These are phyloP conservation scores for Boletus sp. DNA, from an alignment of 768 basidiomycete species.

Conservation along the genomic window DNA sequence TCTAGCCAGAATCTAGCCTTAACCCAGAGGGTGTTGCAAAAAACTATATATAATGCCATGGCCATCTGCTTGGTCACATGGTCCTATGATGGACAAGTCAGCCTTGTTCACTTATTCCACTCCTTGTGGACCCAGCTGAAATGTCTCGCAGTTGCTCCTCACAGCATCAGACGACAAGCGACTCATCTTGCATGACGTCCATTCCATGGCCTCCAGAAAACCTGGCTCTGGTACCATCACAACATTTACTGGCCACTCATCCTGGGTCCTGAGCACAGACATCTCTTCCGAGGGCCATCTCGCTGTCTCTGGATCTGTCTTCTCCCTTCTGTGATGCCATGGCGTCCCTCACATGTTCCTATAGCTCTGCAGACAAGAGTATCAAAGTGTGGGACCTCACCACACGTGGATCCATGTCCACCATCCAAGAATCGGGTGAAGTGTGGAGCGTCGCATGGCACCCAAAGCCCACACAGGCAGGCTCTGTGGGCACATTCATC, in stretches of 20 bases:
- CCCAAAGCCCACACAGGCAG: conserved; percentile 53
- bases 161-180: conserved; percentile 93
- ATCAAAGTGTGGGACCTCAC: conserved; percentile 86
- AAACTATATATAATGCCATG: too few species aligned
- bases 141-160: conserved; percentile 61
- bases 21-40: too few species aligned
- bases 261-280: conserved; percentile 85
- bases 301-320: conserved; percentile 71
- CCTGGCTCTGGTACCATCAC: conserved; percentile 76
- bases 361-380: conserved; percentile 78
- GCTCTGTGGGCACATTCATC: conserved; percentile 60
- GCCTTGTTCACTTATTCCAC: conserved; percentile 19
- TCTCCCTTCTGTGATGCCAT: background rate
- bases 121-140: background rate
- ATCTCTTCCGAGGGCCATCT: conserved; percentile 79
- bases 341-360: background rate
- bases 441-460: conserved; percentile 86
- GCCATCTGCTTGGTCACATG: too few species aligned
- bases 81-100: conserved; percentile 77
- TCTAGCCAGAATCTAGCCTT: too few species aligned
- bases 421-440: conserved; percentile 73
- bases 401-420: conserved; percentile 70
- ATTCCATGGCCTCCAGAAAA: conserved; percentile 55
- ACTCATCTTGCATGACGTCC: conserved; percentile 86
- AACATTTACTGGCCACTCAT: conserved; percentile 81